Conservation (phyloP, 805 yeast species). For the Wickerhamiella alocasiicola region DNA sequence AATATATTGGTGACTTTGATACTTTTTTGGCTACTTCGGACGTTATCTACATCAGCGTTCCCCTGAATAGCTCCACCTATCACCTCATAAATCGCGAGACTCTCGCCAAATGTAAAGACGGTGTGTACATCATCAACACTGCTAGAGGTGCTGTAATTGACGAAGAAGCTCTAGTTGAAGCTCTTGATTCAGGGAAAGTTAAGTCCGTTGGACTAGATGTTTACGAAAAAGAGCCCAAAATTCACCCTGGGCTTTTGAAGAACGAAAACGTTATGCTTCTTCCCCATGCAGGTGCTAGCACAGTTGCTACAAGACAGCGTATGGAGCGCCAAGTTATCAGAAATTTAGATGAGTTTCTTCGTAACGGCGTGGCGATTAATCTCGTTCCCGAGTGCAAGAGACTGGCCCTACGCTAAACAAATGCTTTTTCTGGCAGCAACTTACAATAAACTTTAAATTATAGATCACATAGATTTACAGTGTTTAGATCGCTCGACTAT, state of each 20-base stretch:
- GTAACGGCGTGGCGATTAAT: conserved; percentile 55
- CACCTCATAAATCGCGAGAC: conserved; percentile 37
- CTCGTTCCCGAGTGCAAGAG: conserved; percentile 67
- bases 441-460: no score
- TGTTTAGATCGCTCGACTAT: no score
- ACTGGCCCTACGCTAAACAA: no score
- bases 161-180: conserved; percentile 37
- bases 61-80: conserved; percentile 40
- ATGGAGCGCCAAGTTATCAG: conserved; percentile 73
- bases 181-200: conserved; percentile 40
- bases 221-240: conserved; percentile 45
- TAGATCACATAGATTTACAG: no score
- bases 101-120: conserved; percentile 40
- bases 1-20: conserved; percentile 36
- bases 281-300: conserved; percentile 44
- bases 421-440: no score
- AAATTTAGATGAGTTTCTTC: conserved; percentile 46
- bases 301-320: conserved; percentile 36
- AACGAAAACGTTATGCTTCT: conserved; percentile 38
- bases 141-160: conserved; percentile 53
- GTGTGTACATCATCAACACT: conserved; percentile 42
- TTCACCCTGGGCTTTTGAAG: conserved; percentile 34
- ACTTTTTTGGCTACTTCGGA: conserved; percentile 38
- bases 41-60: conserved; percentile 38
- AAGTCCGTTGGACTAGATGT: conserved; percentile 47